Evolutionary conservation across 2,329 filamentous ascomycete species (phyloP).

Genomic region (Colletotrichum sp.): DNA sequence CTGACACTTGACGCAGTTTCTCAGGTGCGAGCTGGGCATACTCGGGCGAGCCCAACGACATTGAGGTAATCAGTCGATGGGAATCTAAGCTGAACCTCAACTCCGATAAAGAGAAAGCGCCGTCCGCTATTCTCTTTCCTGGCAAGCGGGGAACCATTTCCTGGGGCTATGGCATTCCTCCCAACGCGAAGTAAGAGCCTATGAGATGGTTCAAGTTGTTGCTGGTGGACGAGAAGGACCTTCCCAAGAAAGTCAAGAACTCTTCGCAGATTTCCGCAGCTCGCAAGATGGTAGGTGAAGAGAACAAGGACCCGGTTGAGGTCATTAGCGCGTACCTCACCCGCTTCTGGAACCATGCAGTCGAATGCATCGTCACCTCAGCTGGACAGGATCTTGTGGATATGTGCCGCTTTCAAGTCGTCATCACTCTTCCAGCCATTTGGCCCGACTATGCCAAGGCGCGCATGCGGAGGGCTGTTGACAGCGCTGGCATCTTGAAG

Average conservation of each 20-base stretch:
- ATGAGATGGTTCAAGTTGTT: conserved; percentile 48
- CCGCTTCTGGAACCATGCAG: conserved; percentile 35
- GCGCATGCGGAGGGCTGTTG: conserved; percentile 40
- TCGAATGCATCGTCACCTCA: conserved; percentile 29
- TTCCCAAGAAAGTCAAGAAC: conserved; percentile 23
- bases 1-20: conserved; percentile 32
- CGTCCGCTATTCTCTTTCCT: conserved; percentile 29
- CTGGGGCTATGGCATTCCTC: conserved; percentile 38
- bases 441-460: conserved; percentile 44
- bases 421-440: conserved; percentile 50
- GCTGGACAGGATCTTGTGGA: conserved; percentile 27
- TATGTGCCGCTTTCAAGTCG: conserved; percentile 34
- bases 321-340: conserved; percentile 36
- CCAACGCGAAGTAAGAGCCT: conserved; percentile 9
- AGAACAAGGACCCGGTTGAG: conserved; percentile 27
- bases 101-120: conserved; percentile 34
- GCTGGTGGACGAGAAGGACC: conserved; percentile 35
- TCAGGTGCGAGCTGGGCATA: conserved; percentile 46
- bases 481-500: conserved; percentile 38
- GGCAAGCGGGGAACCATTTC: fast-evolving
- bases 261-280: conserved; percentile 27
- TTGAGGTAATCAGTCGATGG: conserved; percentile 37
- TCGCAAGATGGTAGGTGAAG: fast-evolving
- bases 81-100: conserved; percentile 23
- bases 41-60: conserved; percentile 26